A percentile compares a stretch with the other conserved stretches of the same genome.
Evolutionary conservation across 331 rosid species (phyloP).

Genomic region (Malus hybrid): DNA sequence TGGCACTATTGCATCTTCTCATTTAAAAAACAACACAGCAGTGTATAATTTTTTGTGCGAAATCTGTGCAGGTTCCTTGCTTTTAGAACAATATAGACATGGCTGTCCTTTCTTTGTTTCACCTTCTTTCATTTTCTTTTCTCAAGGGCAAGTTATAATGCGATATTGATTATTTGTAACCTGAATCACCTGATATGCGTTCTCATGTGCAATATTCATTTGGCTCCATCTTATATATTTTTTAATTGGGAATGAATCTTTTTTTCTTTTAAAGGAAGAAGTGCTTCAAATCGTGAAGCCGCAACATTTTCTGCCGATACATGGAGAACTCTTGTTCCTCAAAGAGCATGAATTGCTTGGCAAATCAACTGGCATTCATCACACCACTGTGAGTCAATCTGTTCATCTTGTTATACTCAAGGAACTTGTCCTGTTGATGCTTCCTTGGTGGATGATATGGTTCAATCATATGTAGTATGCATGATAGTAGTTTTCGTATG

Average conservation of each 20-base stretch:
- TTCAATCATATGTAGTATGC: not conserved
- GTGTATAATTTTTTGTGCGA: no score
- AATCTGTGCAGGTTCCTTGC: no score
- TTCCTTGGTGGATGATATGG: not conserved
- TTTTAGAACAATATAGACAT: no score
- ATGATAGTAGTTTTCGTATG: not conserved
- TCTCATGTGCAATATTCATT: slow-evolving; percentile 3
- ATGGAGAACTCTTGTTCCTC: slow-evolving; percentile 93
- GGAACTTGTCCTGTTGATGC: not conserved
- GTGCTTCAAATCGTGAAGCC: slow-evolving; percentile 94
- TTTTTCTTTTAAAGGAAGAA: slow-evolving; percentile 72
- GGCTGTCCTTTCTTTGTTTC: not conserved
- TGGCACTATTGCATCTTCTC: not conserved
- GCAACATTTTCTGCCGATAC: slow-evolving; percentile 96
- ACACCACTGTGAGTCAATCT: slow-evolving; percentile 69
- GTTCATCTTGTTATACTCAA: slow-evolving; percentile 12
- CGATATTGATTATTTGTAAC: not conserved
- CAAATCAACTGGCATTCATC: slow-evolving; percentile 90
- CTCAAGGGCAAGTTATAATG: not conserved
- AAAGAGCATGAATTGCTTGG: slow-evolving; percentile 97
- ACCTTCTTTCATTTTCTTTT: not conserved
- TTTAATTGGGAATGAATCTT: slow-evolving; percentile 2
- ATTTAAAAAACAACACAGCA: not conserved
- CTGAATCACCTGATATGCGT: slow-evolving; percentile 10
- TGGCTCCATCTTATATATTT: slow-evolving; percentile 8